These are phyloP conservation scores for Alternaria sp. DNA, from an alignment of 2,329 filamentous ascomycete species.

Conservation along the genomic window DNA sequence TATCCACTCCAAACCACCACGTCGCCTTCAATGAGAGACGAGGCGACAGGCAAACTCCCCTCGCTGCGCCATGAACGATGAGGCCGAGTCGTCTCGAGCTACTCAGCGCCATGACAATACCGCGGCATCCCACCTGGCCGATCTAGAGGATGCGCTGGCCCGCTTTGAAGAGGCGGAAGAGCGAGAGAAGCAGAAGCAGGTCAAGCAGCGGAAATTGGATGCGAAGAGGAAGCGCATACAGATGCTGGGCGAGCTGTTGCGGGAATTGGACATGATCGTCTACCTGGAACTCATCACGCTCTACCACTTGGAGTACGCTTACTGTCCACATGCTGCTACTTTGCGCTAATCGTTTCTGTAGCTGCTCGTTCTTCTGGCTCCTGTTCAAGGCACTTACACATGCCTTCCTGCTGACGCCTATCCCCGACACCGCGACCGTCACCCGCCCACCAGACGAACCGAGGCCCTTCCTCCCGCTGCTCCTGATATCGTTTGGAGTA, in stretches of 20 bases:
- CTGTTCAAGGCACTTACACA: constrained; percentile 62
- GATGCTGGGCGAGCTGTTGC: constrained; percentile 62
- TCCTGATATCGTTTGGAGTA: constrained; percentile 61
- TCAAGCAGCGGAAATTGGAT: constrained; percentile 38
- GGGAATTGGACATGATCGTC: constrained; percentile 64
- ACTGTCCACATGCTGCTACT: background rate
- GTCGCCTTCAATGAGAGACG: constrained; percentile 38
- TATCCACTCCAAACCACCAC: constrained; percentile 4
- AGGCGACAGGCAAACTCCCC: constrained; percentile 8
- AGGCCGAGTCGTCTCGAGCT: constrained; percentile 46
- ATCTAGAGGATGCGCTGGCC: constrained; percentile 19
- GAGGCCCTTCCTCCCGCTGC: constrained; percentile 60
- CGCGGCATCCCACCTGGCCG: constrained; percentile 17
- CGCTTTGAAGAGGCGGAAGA: constrained; percentile 28
- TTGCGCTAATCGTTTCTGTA: constrained; percentile 30
- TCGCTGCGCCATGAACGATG: constrained; percentile 49
- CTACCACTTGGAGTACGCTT: constrained; percentile 69
- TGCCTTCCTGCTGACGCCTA: constrained; percentile 65
- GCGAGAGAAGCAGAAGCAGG: constrained; percentile 23
- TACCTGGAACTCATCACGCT: constrained; percentile 67
- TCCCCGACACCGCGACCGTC: constrained; percentile 54
- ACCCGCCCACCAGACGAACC: constrained; percentile 57
- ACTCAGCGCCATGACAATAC: constrained; percentile 26
- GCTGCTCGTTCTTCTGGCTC: constrained; percentile 66
- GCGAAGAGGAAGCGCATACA: constrained; percentile 46